These are phyloP conservation scores for Mrakia gelida DNA, from an alignment of 768 basidiomycete species.

Conservation along the genomic window DNA sequence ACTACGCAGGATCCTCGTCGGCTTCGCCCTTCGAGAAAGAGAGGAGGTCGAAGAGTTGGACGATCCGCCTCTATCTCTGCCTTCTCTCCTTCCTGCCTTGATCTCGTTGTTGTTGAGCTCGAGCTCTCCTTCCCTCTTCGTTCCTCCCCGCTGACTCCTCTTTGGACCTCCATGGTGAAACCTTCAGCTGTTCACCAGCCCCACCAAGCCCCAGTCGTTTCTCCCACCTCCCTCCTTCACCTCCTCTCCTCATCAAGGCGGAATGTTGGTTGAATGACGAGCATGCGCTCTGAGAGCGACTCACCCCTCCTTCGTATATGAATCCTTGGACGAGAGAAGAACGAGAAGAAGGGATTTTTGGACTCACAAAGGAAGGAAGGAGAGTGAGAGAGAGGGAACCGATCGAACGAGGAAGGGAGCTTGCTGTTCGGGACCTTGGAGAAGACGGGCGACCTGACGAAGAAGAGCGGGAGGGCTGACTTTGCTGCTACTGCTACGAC, in stretches of 20 bases:
- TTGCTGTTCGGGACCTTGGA: not conserved
- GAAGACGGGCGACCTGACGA: not conserved
- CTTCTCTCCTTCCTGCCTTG: not conserved
- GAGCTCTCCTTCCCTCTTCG: not conserved
- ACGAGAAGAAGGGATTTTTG: not conserved
- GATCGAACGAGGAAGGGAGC: not conserved
- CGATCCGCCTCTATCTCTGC: not conserved
- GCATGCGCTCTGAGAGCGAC: not conserved
- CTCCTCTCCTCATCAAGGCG: not conserved
- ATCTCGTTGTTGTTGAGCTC: not conserved
- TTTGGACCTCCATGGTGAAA: not conserved
- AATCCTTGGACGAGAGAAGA: no score
- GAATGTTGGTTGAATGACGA: not conserved
- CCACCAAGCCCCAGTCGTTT: no score
- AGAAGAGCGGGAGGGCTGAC: no score
- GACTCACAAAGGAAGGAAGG: not conserved
- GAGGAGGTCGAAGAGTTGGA: not conserved
- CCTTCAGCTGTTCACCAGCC: no score
- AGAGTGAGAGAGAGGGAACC: no score
- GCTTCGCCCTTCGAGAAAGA: not conserved
- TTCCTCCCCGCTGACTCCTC: not conserved
- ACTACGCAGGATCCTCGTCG: not conserved
- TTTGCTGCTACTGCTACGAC: not conserved
- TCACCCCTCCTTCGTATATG: not conserved
- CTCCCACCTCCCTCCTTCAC: no score